phyloP scores from a whole-genome alignment of 2,329 filamentous ascomycete genomes.

The Fusarium setosum region DNA sequence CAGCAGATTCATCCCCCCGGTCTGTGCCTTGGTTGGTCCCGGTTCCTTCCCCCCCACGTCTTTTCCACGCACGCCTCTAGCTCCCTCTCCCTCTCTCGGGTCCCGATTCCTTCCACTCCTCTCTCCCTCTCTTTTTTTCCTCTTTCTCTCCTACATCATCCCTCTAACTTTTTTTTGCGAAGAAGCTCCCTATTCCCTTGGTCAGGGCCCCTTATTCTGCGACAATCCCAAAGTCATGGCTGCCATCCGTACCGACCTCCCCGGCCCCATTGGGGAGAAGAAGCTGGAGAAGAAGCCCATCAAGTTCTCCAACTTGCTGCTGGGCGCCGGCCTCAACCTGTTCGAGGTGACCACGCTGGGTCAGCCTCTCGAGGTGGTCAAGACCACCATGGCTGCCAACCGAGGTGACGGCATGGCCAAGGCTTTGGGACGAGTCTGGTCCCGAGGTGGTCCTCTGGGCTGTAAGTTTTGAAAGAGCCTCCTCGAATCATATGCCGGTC shows the following conservation, averaged over 20 bases:
- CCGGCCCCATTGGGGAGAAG: conserved; percentile 60
- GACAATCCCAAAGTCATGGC: conserved; percentile 70
- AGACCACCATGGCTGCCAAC: conserved; percentile 99
- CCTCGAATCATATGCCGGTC: background rate
- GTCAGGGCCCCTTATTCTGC: conserved; percentile 83
- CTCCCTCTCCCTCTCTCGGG: conserved; percentile 27
- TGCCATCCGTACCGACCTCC: conserved; percentile 65
- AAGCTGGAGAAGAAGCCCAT: conserved; percentile 97
- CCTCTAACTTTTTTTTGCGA: conserved; percentile 63
- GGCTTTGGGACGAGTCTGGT: conserved; percentile 90
- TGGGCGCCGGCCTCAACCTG: conserved; percentile 94
- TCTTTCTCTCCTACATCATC: conserved; percentile 28
- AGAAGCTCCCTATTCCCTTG: conserved; percentile 95
- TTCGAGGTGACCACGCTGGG: conserved; percentile 81
- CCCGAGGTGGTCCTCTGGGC: conserved; percentile 90
- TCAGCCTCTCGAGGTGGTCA: conserved; percentile 96
- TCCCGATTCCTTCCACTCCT: too few species aligned
- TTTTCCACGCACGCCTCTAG: conserved; percentile 38
- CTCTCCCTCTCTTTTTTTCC: conserved; percentile 15
- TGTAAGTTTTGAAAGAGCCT: too few species aligned
- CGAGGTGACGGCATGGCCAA: conserved; percentile 86
- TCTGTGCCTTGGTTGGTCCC: background rate
- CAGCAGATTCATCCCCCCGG: conserved; percentile 19
- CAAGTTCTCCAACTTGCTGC: conserved; percentile 99
- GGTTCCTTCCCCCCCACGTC: conserved; percentile 25